Conservation (phyloP, 768 basidiomycete species). For the Suillus plorans region DNA sequence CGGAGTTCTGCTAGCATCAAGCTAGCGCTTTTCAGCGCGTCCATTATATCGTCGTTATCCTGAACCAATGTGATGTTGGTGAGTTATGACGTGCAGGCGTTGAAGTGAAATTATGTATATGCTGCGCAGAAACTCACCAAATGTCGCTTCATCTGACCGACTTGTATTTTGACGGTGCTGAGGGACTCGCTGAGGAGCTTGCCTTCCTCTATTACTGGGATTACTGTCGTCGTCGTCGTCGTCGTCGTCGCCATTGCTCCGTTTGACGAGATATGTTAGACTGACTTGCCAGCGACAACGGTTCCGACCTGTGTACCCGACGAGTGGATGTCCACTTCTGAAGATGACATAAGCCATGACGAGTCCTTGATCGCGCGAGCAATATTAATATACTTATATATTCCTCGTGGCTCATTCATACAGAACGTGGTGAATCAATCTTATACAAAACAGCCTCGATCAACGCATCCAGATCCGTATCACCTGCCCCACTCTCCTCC, state of each 20-base stretch:
- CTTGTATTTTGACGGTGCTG: slow-evolving; percentile 86
- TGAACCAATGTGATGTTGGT: slow-evolving; percentile 26
- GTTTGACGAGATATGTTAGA: neutral
- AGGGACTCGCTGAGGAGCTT: slow-evolving; percentile 84
- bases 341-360: neutral
- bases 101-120: neutral
- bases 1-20: slow-evolving; percentile 96
- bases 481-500: neutral
- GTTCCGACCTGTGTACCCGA: neutral
- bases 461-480: slow-evolving; percentile 3
- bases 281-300: neutral
- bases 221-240: slow-evolving; percentile 21
- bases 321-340: neutral
- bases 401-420: neutral
- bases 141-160: slow-evolving; percentile 93
- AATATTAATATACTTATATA: neutral
- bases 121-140: slow-evolving; percentile 52
- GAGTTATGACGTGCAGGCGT: neutral
- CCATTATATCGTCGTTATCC: slow-evolving; percentile 98
- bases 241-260: slow-evolving; percentile 2
- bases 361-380: neutral
- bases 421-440: neutral
- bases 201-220: slow-evolving; percentile 65
- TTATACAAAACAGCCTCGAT: neutral
- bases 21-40: slow-evolving; percentile 95